Evolutionary conservation across 805 yeast species (phyloP).

Genomic region (Phaffomyces antillensis): DNA sequence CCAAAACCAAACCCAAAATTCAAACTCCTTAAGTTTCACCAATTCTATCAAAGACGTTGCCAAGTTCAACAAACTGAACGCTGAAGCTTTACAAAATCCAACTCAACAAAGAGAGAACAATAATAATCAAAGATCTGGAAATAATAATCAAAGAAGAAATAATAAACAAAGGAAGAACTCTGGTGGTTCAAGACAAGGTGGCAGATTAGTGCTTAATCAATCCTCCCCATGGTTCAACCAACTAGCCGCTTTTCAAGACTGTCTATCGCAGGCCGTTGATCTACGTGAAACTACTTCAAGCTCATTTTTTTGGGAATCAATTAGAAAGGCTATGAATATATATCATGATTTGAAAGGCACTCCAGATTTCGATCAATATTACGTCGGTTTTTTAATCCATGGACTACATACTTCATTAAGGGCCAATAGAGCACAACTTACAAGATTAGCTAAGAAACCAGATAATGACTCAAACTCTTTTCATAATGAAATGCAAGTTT

Average conservation of each 20-base stretch:
- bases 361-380: constrained; percentile 39
- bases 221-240: constrained; percentile 43
- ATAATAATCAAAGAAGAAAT: neutral
- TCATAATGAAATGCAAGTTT: constrained; percentile 44
- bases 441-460: constrained; percentile 50
- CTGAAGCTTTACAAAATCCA: neutral
- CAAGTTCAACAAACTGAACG: constrained; percentile 12
- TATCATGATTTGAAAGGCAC: constrained; percentile 40
- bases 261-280: constrained; percentile 29
- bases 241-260: constrained; percentile 46
- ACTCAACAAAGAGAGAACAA: neutral
- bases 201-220: constrained; percentile 19
- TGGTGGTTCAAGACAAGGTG: constrained; percentile 20
- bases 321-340: constrained; percentile 42
- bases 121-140: neutral
- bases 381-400: constrained; percentile 44
- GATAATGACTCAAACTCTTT: constrained; percentile 55
- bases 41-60: constrained; percentile 27
- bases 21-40: constrained; percentile 14
- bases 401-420: constrained; percentile 48
- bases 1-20: constrained; percentile 20
- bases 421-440: constrained; percentile 46
- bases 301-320: constrained; percentile 45
- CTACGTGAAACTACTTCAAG: constrained; percentile 33
- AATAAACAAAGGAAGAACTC: constrained; percentile 1